A percentile compares a stretch with the other conserved stretches of the same genome.
These are phyloP conservation scores for Mycena rosella DNA, from an alignment of 768 basidiomycete species.

Conservation along the genomic window DNA sequence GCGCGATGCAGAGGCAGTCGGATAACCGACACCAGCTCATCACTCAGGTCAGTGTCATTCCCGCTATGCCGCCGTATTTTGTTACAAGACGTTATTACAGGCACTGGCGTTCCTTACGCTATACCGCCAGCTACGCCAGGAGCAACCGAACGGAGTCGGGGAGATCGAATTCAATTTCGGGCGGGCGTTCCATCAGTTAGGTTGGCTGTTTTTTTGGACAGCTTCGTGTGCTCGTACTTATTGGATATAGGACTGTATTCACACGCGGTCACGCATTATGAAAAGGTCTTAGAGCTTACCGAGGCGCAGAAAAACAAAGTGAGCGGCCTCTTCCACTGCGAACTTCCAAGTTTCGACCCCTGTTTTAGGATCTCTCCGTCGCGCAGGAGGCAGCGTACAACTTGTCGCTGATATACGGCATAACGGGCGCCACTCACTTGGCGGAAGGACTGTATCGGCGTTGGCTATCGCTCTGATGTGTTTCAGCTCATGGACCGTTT, in stretches of 20 bases:
- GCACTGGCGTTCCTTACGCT: conserved; percentile 80
- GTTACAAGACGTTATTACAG: conserved; percentile 1
- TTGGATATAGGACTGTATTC: conserved; percentile 66
- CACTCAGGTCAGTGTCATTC: conserved; percentile 60
- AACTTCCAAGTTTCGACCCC: no score
- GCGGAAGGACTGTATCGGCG: conserved; percentile 67
- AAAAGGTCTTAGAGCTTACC: conserved; percentile 63
- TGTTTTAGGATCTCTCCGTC: conserved; percentile 65
- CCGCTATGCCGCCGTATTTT: not conserved
- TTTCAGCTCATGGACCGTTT: conserved; percentile 62
- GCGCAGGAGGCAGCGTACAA: conserved; percentile 78
- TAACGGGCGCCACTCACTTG: conserved; percentile 65
- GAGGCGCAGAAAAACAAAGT: conserved; percentile 44
- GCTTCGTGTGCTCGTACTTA: not conserved
- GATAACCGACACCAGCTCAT: conserved; percentile 95
- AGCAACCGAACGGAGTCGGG: conserved; percentile 14
- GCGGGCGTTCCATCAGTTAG: conserved; percentile 25
- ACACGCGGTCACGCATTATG: conserved; percentile 76
- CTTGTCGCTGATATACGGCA: conserved; percentile 71
- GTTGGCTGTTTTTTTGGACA: not conserved
- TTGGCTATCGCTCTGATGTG: conserved; percentile 70
- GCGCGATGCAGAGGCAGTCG: conserved; percentile 94
- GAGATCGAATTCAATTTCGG: conserved; percentile 25
- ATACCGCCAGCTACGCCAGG: conserved; percentile 18
- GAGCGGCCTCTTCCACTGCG: conserved; percentile 34